Base-by-base conservation (phyloP, 2,329 filamentous ascomycete genomes). In the Epichloe scottii region DNA sequence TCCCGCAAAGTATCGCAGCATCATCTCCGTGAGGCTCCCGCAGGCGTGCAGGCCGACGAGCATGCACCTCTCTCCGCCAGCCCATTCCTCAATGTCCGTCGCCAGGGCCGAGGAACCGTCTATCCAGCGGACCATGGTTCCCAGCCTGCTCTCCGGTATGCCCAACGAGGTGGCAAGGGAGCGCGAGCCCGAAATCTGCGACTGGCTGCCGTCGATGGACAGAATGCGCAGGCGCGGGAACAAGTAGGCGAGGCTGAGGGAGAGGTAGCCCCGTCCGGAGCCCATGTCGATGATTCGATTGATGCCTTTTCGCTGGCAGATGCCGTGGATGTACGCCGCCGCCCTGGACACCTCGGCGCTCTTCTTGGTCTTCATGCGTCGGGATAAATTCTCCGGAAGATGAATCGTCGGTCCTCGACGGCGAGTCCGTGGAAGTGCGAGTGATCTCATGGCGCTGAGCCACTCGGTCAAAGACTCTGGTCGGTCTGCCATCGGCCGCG, bases 1-100 rank as follows among this genome's bases (percentile, higher is more conserved):
- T 0, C 50, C 44, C 8, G 54, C 47, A 46, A 65, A 66, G 46
- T 64, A 64, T 6, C 59, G 54, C 8, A 66, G 42, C 62, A 66
- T 65, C 48, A 64, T 60, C 53, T 66, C 63, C 1, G 63, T 64
- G 7, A 66, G 53, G n/a, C 54, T 61, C 2, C 63, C 63, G 45
- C 63, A 66, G 2, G 63, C 63, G 41, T 66, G 63, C 1, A 66
- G 55, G 1, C 63, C 63, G 19, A 66, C 61, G 23, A 66, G 58
- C 53, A 66, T 59, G 50, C 63, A 66, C 14, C 41, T 55, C 43
- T 63, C 48, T 1, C 59, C 58, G 7, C 42, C 50, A 0, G 62
- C 58, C 63, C 63, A 66, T 7, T 51, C 54, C 5, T 58, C 53
- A 8, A 66, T 59, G 14, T 59, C 56, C 10, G 46, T 42, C 2